A percentile compares a stretch with the other conserved stretches of the same genome.
These are phyloP conservation scores for Anethum foeniculum DNA, from an alignment of 140 eudicot genomes.

Conservation along the genomic window DNA sequence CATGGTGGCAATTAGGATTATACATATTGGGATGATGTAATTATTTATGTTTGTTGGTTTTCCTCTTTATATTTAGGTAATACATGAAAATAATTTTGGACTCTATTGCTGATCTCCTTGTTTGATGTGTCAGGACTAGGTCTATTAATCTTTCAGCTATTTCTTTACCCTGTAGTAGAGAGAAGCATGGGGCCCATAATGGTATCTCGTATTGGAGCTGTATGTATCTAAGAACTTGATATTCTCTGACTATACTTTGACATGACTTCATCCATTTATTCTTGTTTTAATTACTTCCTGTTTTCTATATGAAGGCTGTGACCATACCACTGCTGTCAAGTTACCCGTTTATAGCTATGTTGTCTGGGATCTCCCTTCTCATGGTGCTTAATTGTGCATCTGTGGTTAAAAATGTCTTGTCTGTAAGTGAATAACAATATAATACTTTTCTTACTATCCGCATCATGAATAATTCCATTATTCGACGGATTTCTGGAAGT, in stretches of 20 bases:
- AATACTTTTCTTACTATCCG: not conserved
- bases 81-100: not conserved
- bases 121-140: conserved; percentile 32
- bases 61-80: not conserved
- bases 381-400: conserved; percentile 37
- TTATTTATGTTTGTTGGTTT: not conserved
- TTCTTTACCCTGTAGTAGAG: conserved; percentile 33
- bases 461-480: not conserved
- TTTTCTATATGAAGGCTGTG: conserved; percentile 25
- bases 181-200: conserved; percentile 28
- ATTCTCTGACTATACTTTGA: not conserved
- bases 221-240: conserved; percentile 14
- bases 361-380: conserved; percentile 33
- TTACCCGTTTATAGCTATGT: conserved; percentile 35
- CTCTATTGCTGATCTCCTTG: conserved; percentile 1
- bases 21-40: not conserved
- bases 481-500: not conserved
- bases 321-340: conserved; percentile 35
- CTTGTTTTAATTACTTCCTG: not conserved
- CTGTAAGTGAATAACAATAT: conserved; percentile 23
- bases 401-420: conserved; percentile 33
- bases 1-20: not conserved
- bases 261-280: not conserved
- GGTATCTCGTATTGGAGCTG: conserved; percentile 40
- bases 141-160: conserved; percentile 36